A percentile compares a stretch with the other conserved stretches of the same genome.
Evolutionary conservation across 495 filamentous ascomycete genomes (phyloP).

Genomic region (Jackrogersella multiformis): DNA sequence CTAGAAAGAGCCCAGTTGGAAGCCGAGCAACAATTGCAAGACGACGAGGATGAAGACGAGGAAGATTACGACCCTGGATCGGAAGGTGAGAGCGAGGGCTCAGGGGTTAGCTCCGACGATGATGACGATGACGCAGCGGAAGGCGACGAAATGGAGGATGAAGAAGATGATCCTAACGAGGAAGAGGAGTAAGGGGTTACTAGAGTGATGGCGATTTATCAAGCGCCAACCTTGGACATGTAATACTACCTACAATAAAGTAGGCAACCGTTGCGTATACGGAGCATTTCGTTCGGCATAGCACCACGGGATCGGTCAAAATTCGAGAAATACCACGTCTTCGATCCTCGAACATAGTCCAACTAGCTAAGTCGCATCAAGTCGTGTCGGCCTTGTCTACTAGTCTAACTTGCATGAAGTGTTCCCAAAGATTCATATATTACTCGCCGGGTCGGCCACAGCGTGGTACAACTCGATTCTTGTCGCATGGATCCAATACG

Average conservation of each 20-base stretch:
- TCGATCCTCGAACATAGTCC: not conserved
- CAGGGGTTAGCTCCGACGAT: slow-evolving; percentile 63
- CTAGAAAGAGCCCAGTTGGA: slow-evolving; percentile 63
- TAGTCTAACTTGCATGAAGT: not conserved
- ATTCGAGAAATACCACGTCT: slow-evolving; percentile 2
- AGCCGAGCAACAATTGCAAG: slow-evolving; percentile 62
- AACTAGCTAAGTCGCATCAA: not conserved
- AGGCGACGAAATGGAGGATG: slow-evolving; percentile 59
- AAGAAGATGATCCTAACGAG: slow-evolving; percentile 45
- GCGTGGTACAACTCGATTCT: not conserved
- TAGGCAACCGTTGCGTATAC: not conserved
- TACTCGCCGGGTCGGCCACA: too few relatives aligned
- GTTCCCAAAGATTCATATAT: too few relatives aligned
- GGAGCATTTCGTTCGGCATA: not conserved
- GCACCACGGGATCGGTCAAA: not conserved
- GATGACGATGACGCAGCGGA: slow-evolving; percentile 61
- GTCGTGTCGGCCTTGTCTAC: not conserved
- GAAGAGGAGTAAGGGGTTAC: slow-evolving; percentile 33
- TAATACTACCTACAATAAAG: slow-evolving; percentile 3
- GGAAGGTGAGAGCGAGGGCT: slow-evolving; percentile 76
- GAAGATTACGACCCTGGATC: slow-evolving; percentile 90
- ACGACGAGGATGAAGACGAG: slow-evolving; percentile 84
- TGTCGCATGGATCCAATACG: not conserved
- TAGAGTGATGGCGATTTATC: not conserved
- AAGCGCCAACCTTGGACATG: not conserved